Base-by-base conservation (phyloP, 2,329 filamentous ascomycete genomes). In the Cytospora chrysosperma region DNA sequence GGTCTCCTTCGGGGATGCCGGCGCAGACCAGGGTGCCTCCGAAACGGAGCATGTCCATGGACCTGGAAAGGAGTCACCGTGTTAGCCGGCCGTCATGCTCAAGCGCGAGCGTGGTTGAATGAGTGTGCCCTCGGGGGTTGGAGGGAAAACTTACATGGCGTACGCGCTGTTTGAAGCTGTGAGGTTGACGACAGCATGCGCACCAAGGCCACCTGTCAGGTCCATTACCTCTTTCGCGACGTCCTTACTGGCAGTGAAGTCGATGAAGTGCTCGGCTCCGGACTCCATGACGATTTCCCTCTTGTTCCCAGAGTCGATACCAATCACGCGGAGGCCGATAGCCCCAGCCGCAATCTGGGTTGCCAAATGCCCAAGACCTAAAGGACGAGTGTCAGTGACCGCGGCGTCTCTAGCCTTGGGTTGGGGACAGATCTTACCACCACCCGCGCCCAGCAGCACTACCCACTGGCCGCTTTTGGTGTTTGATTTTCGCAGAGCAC, bases 181-280 rank as follows among this genome's bases (percentile, higher is more conserved):
- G 69, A 81, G 82, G 19, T 89, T 84, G 21, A 90, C 73, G 2
- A 85, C 86, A 1, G 84, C 84, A 64, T 85, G 81, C 0, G 85
- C 87, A 30, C 87, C 87, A 8, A 86, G 73, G 0, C 85, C 85
- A 3, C 78, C 81, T 0, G 86, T 85, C 1, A 85, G 73, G 40
- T 77, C 78, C 68, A 82, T 81, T 56, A 90, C 84, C 52, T 86
- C 82, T 79, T 78, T 81, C 76, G 43, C 69, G 13, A 65, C 55
- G 51, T 59, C 65, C 34, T 62, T 64, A 24, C 81, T 63, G 24
- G 61, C 76, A 32, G 85, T 84, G 63, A 89, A 78, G 66, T 88
- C 85, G 64, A 90, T 77, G 74, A 90, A 90, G 67, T 84, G 81
- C 71, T 90, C 87, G 0, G 87, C 87, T 10, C 88, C 88, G n/a